Evolutionary conservation across 1,139 yeast species (phyloP), one percentile per base, ranked within the genome.

Genomic region (Candida labiduridarum): DNA sequence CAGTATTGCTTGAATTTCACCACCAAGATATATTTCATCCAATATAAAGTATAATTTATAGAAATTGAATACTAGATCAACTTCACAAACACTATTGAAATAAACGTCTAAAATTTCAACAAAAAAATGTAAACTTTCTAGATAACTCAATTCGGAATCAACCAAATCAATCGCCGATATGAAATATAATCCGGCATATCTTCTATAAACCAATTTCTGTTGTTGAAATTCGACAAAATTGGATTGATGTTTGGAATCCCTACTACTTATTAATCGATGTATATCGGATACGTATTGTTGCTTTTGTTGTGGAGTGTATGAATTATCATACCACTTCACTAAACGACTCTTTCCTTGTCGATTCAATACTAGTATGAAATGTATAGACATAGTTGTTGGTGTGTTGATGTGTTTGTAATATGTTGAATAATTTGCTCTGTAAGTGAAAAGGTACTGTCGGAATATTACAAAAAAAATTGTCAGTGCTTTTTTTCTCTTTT

Each of bases 271-370:
- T 42, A 90, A 72, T 52, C 94, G 77, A 68, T 92, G 96, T n/a
- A 91, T 85, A 46, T 88, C 91, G 39, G 76, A 75, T 38, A 84
- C 81, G 46, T 76, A 67, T 57, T 83, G 81, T 54, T 82, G 86
- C 36, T 76, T 72, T 44, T 85, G 88, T 65, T 73, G 60, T 1
- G 65, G 57, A 2, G 70, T 64, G 52, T 63, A 65, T 45, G 62
- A 57, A 49, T 67, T 67, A 59, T 79, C 64, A 64, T 69, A 94
- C 95, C 96, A 92, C 65, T 90, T 87, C 18, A 90, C 86, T 22
- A 94, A 72, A 52, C 99, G 80, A 36, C 94, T 83, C 60, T 89
- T 89, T n/a, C 99, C 98, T 68, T 91, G 97, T 54, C 96, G 80
- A 65, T 92, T 94, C 63, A 92, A 84, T 46, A 94, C 87, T 44